Base-by-base conservation (phyloP, 345 rosid genomes). In the Heritiera fomes region DNA sequence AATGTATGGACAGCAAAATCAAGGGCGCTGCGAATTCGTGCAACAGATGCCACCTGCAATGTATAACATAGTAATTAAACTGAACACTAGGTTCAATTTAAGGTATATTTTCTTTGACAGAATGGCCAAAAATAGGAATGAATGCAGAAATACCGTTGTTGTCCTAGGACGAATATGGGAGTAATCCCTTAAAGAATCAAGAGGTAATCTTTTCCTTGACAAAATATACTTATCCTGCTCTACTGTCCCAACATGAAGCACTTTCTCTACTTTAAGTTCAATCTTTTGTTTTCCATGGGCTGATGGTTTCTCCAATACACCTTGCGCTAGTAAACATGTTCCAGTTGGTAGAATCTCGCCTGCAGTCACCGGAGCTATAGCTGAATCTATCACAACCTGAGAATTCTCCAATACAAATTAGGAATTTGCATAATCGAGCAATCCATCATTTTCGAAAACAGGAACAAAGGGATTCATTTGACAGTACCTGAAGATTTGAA, bases 81-180 rank as follows among this genome's bases (percentile, higher is more conserved):
- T 69, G 7, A 64, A 52, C 47, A 30, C 8, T 52, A 52, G 58
- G 56, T 66, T 50, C 75, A 53, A 34, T 77, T 82, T 50, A 80
- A 75, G 70, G 34, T 72, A 43, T 2, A 12, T 70, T 68, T 46
- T 32, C 6, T 66, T 23, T 20, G 77, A 8, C 73, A 81, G 45
- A 15, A 47, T 8, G 45, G 43, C 8, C 8, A 46, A 66, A 47
- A 47, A 71, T 56, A 80, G 66, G 2, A 69, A 78, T 17, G 58
- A 13, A 71, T 58, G 58, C 46, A 40, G 30, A 73, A 34, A 76
- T 84, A 95, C 98, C 67, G 95, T 93, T 40, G 96, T 91, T 43
- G 99, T 92, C 23, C 98, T 92, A 6, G 97, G 92, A 52, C 97
- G 88, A 86, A 95, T 90, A 82, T 95, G 99, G 62, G 94, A 59